Percentiles rank a stretch among this genome's conserved stretches.
Conservation (phyloP, 371 early-diverging fungal species). For the Actinomortierella wolfii region DNA sequence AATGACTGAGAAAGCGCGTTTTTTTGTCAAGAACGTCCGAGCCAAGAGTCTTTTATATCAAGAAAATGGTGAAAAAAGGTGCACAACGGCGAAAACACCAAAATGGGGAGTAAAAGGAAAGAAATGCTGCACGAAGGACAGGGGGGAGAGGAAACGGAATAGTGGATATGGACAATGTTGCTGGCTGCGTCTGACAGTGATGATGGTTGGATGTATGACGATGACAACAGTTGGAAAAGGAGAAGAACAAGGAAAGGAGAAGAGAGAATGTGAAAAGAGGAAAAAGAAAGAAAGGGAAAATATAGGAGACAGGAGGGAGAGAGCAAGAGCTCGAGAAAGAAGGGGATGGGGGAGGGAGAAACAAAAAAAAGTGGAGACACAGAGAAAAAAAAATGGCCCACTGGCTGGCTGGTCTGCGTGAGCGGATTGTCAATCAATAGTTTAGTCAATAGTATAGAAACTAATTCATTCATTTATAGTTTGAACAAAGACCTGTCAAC, state of each 20-base stretch:
- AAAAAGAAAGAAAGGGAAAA: conserved; percentile 1
- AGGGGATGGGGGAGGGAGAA: neutral
- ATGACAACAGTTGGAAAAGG: neutral
- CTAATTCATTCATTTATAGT: neutral
- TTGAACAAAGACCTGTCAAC: no score
- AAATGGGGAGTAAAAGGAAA: neutral
- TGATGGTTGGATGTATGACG: neutral
- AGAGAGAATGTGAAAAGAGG: conserved; percentile 2
- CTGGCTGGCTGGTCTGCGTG: neutral
- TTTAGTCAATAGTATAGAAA: neutral
- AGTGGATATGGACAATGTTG: neutral
- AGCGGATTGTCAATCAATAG: neutral
- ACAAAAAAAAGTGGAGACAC: no score
- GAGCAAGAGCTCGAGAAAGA: neutral
- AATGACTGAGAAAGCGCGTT: no score
- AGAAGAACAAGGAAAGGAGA: neutral
- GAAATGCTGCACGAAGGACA: neutral
- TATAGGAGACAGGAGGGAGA: neutral
- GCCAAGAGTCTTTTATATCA: no score
- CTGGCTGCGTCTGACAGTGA: neutral
- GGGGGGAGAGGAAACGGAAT: neutral
- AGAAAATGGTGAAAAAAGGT: no score
- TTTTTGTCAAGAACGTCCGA: no score
- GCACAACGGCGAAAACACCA: no score
- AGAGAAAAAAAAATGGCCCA: neutral